Percentiles rank a stretch among this genome's conserved stretches.
These are phyloP conservation scores for Phaeolepiota aurea DNA, from an alignment of 768 basidiomycete species.

Conservation along the genomic window DNA sequence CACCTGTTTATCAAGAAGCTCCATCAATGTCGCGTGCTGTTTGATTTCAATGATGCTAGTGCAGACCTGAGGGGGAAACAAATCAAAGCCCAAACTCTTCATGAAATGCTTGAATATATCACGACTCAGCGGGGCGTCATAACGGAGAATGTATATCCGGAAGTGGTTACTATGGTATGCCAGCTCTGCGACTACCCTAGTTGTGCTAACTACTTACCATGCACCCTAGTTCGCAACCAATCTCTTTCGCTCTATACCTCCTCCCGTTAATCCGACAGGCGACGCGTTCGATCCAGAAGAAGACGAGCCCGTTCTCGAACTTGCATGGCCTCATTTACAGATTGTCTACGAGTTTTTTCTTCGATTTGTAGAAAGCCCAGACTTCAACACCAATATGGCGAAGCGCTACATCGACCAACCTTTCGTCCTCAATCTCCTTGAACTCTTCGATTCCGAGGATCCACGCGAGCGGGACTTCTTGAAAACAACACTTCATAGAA, in stretches of 20 bases:
- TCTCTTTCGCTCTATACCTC: conserved; percentile 99
- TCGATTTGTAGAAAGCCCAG: conserved; percentile 93
- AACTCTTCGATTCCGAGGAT: conserved; percentile 98
- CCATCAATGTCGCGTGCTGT: conserved; percentile 91
- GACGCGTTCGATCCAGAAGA: conserved; percentile 99
- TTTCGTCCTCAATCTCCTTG: conserved; percentile 93
- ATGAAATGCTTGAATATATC: conserved; percentile 99
- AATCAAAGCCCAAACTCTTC: conserved; percentile 94
- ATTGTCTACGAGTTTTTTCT: conserved; percentile 99
- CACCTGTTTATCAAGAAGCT: conserved; percentile 92
- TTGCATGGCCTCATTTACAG: conserved; percentile 98
- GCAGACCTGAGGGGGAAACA: conserved; percentile 95
- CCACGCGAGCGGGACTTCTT: conserved; percentile 98
- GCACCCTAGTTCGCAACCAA: conserved; percentile 85
- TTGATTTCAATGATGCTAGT: conserved; percentile 98
- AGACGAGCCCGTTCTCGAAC: conserved; percentile 96
- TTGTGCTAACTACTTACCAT: conserved; percentile 4
- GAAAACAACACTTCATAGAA: conserved; percentile 97
- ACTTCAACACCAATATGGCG: conserved; percentile 97
- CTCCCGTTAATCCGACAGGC: conserved; percentile 95
- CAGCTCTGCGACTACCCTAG: neutral
- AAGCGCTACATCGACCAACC: conserved; percentile 96
- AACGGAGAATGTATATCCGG: conserved; percentile 95
- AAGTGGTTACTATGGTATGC: conserved; percentile 95
- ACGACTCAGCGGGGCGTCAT: conserved; percentile 94